These are phyloP conservation scores for Anthracocystis walkeri DNA, from an alignment of 1,284 basidiomycete genomes.

Conservation along the genomic window DNA sequence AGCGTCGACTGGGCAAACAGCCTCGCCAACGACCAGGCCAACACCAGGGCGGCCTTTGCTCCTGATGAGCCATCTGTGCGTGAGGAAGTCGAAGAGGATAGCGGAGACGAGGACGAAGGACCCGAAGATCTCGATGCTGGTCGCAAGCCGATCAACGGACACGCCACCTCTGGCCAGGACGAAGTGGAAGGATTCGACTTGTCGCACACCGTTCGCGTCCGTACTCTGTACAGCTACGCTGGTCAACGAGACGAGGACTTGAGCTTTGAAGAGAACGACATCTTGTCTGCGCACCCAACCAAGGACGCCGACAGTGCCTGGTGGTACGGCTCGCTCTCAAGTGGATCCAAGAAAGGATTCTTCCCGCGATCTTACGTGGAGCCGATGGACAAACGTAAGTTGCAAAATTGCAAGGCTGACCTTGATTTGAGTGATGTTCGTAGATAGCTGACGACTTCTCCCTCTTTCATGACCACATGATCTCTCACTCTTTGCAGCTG, in stretches of 20 bases:
- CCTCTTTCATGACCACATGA: background rate
- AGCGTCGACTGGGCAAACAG: constrained; percentile 92
- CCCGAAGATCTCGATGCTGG: constrained; percentile 40
- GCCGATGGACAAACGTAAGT: constrained; percentile 52
- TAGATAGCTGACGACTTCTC: constrained; percentile 3
- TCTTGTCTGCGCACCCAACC: constrained; percentile 73
- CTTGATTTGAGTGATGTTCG: background rate
- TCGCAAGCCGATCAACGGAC: constrained; percentile 23
- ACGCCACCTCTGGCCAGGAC: constrained; percentile 28
- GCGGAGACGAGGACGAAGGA: constrained; percentile 60
- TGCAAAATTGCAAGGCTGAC: background rate
- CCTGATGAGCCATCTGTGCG: constrained; percentile 74
- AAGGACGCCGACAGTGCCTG: constrained; percentile 72
- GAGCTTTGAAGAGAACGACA: constrained; percentile 83
- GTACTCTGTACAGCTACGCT: constrained; percentile 77
- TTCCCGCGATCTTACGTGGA: constrained; percentile 85
- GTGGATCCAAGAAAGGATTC: constrained; percentile 80
- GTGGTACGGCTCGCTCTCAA: constrained; percentile 88
- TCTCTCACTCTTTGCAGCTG: constrained; percentile 20
- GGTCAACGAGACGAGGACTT: constrained; percentile 88
- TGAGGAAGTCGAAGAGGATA: constrained; percentile 75
- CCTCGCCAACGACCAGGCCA: constrained; percentile 79
- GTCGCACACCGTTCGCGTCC: constrained; percentile 75
- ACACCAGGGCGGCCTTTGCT: constrained; percentile 66
- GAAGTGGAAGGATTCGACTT: constrained; percentile 82